Evolutionary conservation across 257 asterid genomes (phyloP), one percentile per base, ranked within the genome.

Genomic region (Leonotis leonurus): DNA sequence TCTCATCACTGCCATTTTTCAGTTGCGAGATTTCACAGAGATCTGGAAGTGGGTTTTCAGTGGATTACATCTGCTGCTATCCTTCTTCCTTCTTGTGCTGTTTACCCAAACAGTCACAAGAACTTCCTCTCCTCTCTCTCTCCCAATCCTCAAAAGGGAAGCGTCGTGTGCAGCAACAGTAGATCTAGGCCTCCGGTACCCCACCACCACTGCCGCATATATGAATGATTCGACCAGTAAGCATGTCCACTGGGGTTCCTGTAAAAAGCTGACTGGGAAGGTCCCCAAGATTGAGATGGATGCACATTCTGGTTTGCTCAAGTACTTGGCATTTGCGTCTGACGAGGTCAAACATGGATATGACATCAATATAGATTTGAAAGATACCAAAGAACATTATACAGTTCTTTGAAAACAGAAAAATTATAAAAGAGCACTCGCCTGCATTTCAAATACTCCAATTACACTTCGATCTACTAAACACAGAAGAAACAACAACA

Each of bases 11-110:
- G 60, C 68, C 56, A 64, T 70, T 80, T 58, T 77, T 81, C 64
- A 68, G 78, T 67, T 72, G 90, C 56, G 93, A 65, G 80, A 74
- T 78, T 77, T 75, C 82, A 45, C 67, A 49, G 78, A 75, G 90
- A 90, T 83, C 96, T 85, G 82, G 81, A 78, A 87, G 95, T 73
- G 86, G 85, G 80, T 84, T 81, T 82, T 83, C 97, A 91, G 73
- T 78, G 90, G 95, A 86, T 88, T 84, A 86, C 97, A 89, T 89
- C 96, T 91, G 98, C 86, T 76, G 77, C 77, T 74, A 71, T 62
- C 63, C 77, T 77, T 33, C 72, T 61, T 73, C 77, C 79, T 75
- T 70, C 92, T 75, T 80, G 91, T 73, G 94, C 95, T 86, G 96
- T 79, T 58, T 75, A 66, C 25, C 71, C 75, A 78, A 84, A 85